Evolutionary conservation across 2,329 filamentous ascomycete genomes (phyloP).

Genomic region (Thelonectria blattea): DNA sequence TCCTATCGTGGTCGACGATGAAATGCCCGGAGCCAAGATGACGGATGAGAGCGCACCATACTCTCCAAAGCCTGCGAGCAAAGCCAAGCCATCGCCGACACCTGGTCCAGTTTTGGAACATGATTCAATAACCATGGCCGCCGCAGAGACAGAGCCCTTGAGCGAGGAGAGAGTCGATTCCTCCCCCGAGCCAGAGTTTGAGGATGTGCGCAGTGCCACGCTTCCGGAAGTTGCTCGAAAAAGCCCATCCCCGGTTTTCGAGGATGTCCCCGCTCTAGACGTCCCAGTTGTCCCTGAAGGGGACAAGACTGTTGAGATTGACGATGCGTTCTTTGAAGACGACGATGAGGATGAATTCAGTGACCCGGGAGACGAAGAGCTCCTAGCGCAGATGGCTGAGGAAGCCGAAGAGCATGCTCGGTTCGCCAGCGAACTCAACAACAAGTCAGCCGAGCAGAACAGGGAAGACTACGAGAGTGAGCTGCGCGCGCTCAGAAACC

Average conservation of each 20-base stretch:
- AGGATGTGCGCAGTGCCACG: constrained; percentile 41
- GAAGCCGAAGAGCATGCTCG: constrained; percentile 94
- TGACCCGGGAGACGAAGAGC: constrained; percentile 90
- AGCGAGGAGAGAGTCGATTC: constrained; percentile 40
- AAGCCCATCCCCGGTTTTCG: constrained; percentile 25
- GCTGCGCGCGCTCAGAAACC: constrained; percentile 82
- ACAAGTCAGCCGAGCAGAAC: constrained; percentile 72
- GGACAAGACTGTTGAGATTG: constrained; percentile 24
- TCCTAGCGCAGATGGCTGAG: constrained; percentile 82
- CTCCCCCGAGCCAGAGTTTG: constrained; percentile 46
- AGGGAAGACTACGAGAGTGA: constrained; percentile 85
- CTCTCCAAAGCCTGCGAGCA: not conserved
- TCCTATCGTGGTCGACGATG: constrained; percentile 16
- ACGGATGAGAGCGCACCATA: not conserved
- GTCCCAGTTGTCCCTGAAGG: not conserved
- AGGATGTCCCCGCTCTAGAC: constrained; percentile 19
- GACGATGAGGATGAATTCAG: constrained; percentile 78
- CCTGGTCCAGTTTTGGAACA: constrained; percentile 8
- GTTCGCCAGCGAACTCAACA: constrained; percentile 87
- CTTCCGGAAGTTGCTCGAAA: constrained; percentile 14
- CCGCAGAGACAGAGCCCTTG: not conserved
- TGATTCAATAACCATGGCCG: not conserved
- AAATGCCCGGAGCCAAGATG: constrained; percentile 7
- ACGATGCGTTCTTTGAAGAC: constrained; percentile 53
- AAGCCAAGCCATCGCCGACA: not conserved